Evolutionary conservation across 768 basidiomycete species (phyloP).

Genomic region (Plicaturopsis crispa): DNA sequence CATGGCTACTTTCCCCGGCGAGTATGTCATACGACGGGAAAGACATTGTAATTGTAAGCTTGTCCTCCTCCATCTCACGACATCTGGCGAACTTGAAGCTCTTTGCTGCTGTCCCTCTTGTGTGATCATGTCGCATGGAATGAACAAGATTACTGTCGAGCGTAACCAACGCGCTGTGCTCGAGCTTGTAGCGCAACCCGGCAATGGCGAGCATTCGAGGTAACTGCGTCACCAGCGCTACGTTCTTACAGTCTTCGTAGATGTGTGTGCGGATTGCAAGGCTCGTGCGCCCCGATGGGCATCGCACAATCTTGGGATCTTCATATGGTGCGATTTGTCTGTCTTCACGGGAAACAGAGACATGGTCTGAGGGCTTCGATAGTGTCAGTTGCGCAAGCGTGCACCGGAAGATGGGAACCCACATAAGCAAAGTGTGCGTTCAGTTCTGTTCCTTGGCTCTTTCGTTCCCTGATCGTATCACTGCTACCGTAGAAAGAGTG

Average conservation of each 20-base stretch:
- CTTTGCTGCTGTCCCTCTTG: neutral
- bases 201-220: slow-evolving; percentile 58
- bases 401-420: slow-evolving; percentile 92
- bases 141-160: slow-evolving; percentile 56
- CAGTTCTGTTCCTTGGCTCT: slow-evolving; percentile 1
- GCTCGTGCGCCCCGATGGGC: slow-evolving; percentile 86
- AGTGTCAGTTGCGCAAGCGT: slow-evolving; percentile 86
- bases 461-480: slow-evolving; percentile 4
- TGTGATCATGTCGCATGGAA: slow-evolving; percentile 19
- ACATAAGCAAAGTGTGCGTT: slow-evolving; percentile 86
- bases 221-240: neutral
- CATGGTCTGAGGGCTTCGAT: slow-evolving; percentile 8
- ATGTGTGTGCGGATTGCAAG: slow-evolving; percentile 89
- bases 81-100: neutral
- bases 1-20: too few relatives aligned
- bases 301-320: slow-evolving; percentile 81
- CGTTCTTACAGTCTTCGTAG: neutral
- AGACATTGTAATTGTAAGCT: too few relatives aligned
- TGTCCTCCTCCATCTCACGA: too few relatives aligned
- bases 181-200: slow-evolving; percentile 64
- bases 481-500: slow-evolving; percentile 59
- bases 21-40: too few relatives aligned
- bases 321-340: slow-evolving; percentile 58
- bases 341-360: slow-evolving; percentile 3
- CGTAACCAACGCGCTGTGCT: slow-evolving; percentile 59